Conservation (phyloP, 2,329 filamentous ascomycete species). For the Acephala macrosclerotiorum region DNA sequence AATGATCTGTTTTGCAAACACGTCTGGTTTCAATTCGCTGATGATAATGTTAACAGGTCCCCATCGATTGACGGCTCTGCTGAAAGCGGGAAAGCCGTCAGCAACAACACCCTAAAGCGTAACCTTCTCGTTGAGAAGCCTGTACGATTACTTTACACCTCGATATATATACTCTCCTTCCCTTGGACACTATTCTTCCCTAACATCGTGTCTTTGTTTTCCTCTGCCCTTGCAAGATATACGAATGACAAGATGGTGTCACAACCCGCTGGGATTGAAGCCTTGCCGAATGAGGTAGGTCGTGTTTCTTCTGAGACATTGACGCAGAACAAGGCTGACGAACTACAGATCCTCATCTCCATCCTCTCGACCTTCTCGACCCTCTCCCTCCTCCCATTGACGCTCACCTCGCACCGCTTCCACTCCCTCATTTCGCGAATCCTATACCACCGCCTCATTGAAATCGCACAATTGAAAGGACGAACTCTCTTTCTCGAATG, state of each 20-base stretch:
- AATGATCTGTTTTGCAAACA: not conserved
- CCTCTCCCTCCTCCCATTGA: conserved; percentile 61
- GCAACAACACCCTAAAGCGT: not conserved
- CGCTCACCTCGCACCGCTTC: conserved; percentile 67
- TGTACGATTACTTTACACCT: not conserved
- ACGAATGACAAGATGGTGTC: conserved; percentile 28
- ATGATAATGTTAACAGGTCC: not conserved
- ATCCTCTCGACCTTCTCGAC: conserved; percentile 58
- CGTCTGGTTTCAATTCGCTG: not conserved
- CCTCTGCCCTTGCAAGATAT: conserved; percentile 15
- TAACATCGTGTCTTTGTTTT: conserved; percentile 27
- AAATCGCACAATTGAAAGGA: conserved; percentile 61
- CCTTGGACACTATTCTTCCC: not conserved
- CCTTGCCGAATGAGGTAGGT: conserved; percentile 39
- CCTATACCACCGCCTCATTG: conserved; percentile 68
- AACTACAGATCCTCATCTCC: conserved; percentile 56
- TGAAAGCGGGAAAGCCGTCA: not conserved
- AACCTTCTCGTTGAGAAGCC: not conserved
- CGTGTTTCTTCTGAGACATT: not conserved
- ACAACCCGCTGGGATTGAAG: conserved; percentile 26
- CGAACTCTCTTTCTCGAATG: conserved; percentile 80
- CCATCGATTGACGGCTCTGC: not conserved
- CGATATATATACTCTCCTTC: conserved; percentile 2
- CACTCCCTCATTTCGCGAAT: conserved; percentile 68
- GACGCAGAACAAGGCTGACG: not conserved